Conservation (phyloP, 176 grass and related monocot species). For the Carex pumila region DNA sequence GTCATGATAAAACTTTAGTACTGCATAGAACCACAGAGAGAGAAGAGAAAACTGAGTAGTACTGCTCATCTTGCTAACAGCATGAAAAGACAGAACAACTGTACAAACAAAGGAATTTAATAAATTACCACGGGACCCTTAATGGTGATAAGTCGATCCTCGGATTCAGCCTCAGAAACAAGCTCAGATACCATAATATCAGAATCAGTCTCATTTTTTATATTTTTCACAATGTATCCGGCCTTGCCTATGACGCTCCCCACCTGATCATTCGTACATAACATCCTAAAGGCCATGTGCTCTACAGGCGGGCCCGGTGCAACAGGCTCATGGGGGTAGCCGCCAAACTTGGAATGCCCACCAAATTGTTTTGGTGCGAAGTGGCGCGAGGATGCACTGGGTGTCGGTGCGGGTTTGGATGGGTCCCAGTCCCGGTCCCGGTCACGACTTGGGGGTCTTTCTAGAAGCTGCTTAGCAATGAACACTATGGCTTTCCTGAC, state of each 20-base stretch:
- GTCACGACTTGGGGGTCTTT: constrained; percentile 49
- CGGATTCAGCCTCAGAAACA: constrained; percentile 56
- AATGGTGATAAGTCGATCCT: constrained; percentile 61
- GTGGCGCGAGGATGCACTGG: constrained; percentile 33
- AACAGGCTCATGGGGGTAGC: constrained; percentile 22
- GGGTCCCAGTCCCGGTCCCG: constrained; percentile 41
- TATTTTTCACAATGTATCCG: constrained; percentile 67
- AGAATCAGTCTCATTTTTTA: constrained; percentile 87
- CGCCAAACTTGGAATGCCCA: constrained; percentile 39
- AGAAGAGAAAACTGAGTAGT: neutral
- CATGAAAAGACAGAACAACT: neutral
- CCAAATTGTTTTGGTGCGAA: constrained; percentile 38
- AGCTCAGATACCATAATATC: constrained; percentile 89
- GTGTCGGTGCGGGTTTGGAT: constrained; percentile 35
- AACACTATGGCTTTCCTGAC: constrained; percentile 69
- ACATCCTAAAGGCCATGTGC: constrained; percentile 52
- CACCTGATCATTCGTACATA: constrained; percentile 78
- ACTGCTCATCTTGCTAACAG: neutral
- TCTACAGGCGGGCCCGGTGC: constrained; percentile 41
- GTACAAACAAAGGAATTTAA: neutral
- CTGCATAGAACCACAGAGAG: neutral
- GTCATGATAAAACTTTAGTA: neutral
- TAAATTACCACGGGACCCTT: constrained; percentile 73
- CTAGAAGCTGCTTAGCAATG: constrained; percentile 55
- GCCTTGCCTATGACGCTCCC: constrained; percentile 85